These are phyloP conservation scores for Cladorrhinum sp. DNA, from an alignment of 2,329 filamentous ascomycete species.

Conservation along the genomic window DNA sequence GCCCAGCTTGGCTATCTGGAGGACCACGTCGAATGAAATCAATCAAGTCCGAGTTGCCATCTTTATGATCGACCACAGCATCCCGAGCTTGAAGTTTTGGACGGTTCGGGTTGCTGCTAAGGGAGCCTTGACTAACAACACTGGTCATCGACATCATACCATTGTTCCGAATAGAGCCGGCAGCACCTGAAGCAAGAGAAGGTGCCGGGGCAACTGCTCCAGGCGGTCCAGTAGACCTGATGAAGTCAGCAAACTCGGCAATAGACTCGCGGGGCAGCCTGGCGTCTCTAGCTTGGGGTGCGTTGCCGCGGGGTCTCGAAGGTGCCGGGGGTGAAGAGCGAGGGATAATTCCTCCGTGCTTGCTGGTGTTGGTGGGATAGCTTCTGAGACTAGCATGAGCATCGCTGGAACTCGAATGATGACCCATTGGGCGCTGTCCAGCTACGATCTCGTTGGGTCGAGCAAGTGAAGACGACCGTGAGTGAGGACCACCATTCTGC, in stretches of 20 bases:
- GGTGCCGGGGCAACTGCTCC: constrained; percentile 36
- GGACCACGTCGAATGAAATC: constrained; percentile 93
- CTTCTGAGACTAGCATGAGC: constrained; percentile 16
- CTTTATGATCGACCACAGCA: constrained; percentile 57
- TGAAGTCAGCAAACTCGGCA: constrained; percentile 84
- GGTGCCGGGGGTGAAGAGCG: constrained; percentile 34
- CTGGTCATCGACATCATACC: constrained; percentile 35
- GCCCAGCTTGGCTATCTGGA: constrained; percentile 56
- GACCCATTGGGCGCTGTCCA: constrained; percentile 35
- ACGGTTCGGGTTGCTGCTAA: constrained; percentile 37
- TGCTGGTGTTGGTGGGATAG: constrained; percentile 25
- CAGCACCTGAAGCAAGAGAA: constrained; percentile 22
- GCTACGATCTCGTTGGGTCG: constrained; percentile 32
- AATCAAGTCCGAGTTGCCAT: constrained; percentile 81
- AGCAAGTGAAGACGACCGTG: constrained; percentile 48
- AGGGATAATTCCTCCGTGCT: constrained; percentile 30
- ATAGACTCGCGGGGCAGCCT: constrained; percentile 68
- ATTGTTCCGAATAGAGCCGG: constrained; percentile 34
- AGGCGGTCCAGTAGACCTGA: constrained; percentile 77
- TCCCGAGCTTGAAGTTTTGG: constrained; percentile 68
- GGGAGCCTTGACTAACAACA: constrained; percentile 39
- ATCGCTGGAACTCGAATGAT: constrained; percentile 37
- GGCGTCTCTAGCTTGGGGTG: constrained; percentile 64
- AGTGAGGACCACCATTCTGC: constrained; percentile 37
- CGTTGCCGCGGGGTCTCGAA: constrained; percentile 33